These are phyloP conservation scores for Fusarium pseudoanthophilum DNA, from an alignment of 2,329 filamentous ascomycete species.

Conservation along the genomic window DNA sequence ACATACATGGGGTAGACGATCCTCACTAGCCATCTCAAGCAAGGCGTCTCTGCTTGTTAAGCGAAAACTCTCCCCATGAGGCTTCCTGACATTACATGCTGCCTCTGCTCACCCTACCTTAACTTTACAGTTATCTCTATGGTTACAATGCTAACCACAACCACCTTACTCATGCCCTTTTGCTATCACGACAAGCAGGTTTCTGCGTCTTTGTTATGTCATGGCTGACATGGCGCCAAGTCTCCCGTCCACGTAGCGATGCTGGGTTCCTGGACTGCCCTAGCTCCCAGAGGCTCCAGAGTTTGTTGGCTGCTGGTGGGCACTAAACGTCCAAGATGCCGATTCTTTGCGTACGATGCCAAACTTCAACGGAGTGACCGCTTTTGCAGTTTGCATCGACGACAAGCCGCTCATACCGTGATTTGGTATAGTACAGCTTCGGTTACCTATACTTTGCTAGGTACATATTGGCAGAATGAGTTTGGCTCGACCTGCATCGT, in stretches of 20 bases:
- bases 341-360: constrained; percentile 19
- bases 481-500: constrained; percentile 3
- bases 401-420: constrained; percentile 34
- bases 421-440: constrained; percentile 24
- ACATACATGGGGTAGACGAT: constrained; percentile 30
- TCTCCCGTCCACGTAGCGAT: constrained; percentile 30
- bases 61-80: constrained; percentile 29
- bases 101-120: constrained; percentile 10
- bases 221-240: constrained; percentile 35
- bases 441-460: constrained; percentile 29
- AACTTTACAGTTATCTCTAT: constrained; percentile 23
- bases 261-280: constrained; percentile 26
- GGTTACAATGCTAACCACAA: constrained; percentile 28
- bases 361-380: constrained; percentile 24
- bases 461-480: constrained; percentile 14
- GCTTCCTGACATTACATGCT: constrained; percentile 19
- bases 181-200: constrained; percentile 32
- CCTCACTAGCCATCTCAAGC: constrained; percentile 35
- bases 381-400: constrained; percentile 22
- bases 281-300: constrained; percentile 20
- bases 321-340: constrained; percentile 19
- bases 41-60: constrained; percentile 29
- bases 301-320: constrained; percentile 25
- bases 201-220: constrained; percentile 33
- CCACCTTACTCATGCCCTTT: constrained; percentile 7